A percentile compares a stretch with the other conserved stretches of the same genome.
Evolutionary conservation across 2,329 filamentous ascomycete species (phyloP).

Genomic region (Ophiostoma populinum): DNA sequence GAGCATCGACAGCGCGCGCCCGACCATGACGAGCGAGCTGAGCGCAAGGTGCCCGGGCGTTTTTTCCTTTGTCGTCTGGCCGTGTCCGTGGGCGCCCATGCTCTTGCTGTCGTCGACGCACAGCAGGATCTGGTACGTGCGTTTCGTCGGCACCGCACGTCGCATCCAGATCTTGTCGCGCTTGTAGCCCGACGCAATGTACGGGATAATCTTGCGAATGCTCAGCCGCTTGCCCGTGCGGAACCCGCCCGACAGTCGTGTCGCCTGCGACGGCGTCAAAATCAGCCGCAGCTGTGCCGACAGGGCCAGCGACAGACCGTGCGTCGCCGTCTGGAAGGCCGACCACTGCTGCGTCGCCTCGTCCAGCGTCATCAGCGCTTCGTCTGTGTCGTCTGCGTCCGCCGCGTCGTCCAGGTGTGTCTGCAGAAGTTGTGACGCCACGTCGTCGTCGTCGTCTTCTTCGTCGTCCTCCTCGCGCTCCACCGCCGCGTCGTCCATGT

Average conservation of each 20-base stretch:
- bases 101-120: constrained; percentile 90
- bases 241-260: constrained; percentile 91
- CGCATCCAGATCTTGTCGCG: constrained; percentile 99
- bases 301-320: constrained; percentile 69
- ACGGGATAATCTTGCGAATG: constrained; percentile 98
- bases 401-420: constrained; percentile 45
- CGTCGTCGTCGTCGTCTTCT: constrained; percentile 30
- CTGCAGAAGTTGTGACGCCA: constrained; percentile 43
- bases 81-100: constrained; percentile 82
- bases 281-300: constrained; percentile 94
- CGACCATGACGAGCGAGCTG: constrained; percentile 84
- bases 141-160: constrained; percentile 75
- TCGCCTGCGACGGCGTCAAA: constrained; percentile 81
- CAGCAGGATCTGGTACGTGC: constrained; percentile 91
- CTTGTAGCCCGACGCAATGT: constrained; percentile 96
- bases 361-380: constrained; percentile 28
- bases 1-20: constrained; percentile 73
- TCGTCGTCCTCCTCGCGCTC: constrained; percentile 33
- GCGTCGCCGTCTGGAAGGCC: constrained; percentile 67
- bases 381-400: constrained; percentile 17
- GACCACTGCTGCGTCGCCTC: constrained; percentile 63
- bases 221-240: constrained; percentile 96
- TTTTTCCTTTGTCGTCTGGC: too few species aligned
- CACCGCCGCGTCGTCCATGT: constrained; percentile 20
- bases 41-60: constrained; percentile 62